These are phyloP conservation scores for Podospora sp. DNA, from an alignment of 495 filamentous ascomycete genomes.

Conservation along the genomic window DNA sequence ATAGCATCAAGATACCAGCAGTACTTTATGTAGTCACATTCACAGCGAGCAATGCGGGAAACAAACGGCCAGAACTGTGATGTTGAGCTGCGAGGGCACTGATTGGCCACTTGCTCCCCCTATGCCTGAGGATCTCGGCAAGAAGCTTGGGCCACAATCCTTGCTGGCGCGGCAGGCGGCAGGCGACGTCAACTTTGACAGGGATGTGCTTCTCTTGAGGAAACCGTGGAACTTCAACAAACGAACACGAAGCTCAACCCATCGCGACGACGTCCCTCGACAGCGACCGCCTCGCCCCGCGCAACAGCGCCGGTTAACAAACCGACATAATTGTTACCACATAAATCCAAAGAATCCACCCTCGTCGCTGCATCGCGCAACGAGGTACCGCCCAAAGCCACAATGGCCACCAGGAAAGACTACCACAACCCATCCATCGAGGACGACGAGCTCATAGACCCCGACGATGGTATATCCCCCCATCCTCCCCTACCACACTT, in stretches of 20 bases:
- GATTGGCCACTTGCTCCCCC: background rate
- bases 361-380: background rate
- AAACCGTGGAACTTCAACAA: constrained; percentile 28
- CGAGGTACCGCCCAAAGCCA: constrained; percentile 12
- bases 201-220: constrained; percentile 12
- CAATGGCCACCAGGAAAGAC: constrained; percentile 45
- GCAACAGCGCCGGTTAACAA: background rate
- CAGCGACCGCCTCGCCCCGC: background rate
- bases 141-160: constrained; percentile 36
- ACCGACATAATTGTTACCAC: background rate
- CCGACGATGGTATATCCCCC: constrained; percentile 75
- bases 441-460: constrained; percentile 87
- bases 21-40: background rate
- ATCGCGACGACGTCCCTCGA: background rate
- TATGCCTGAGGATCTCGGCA: too few relatives aligned
- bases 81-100: background rate
- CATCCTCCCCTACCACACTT: background rate
- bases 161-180: too few relatives aligned
- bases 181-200: constrained; percentile 21
- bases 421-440: constrained; percentile 73
- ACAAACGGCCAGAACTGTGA: background rate
- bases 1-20: background rate
- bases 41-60: background rate
- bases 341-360: background rate
- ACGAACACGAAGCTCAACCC: constrained; percentile 2